Evolutionary conservation across 2,329 filamentous ascomycete species (phyloP).

Genomic region (Diplodia corticola): DNA sequence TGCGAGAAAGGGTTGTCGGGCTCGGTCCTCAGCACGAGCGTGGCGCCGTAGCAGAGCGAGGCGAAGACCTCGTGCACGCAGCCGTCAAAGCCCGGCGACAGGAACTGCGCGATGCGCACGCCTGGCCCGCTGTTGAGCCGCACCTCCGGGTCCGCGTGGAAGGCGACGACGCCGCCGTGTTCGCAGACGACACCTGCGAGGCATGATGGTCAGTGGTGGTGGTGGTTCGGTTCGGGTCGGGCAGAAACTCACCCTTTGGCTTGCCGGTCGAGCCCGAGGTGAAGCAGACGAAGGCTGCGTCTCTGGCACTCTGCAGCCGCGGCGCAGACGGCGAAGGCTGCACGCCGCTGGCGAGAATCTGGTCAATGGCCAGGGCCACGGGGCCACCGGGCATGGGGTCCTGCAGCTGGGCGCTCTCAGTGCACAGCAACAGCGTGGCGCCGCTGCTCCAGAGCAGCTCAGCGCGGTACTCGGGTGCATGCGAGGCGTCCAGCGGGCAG

Average conservation of each 20-base stretch:
- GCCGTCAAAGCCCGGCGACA: slow-evolving; percentile 50
- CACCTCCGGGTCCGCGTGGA: slow-evolving; percentile 36
- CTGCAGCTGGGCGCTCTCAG: background rate
- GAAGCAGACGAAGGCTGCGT: slow-evolving; percentile 38
- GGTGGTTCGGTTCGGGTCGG: background rate
- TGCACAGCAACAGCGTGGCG: background rate
- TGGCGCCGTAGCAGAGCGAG: slow-evolving; percentile 43
- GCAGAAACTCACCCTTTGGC: slow-evolving; percentile 21
- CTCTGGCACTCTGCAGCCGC: background rate
- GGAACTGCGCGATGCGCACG: slow-evolving; percentile 40
- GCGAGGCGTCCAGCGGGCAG: background rate
- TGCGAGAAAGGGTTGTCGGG: slow-evolving; percentile 34
- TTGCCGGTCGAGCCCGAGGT: slow-evolving; percentile 23
- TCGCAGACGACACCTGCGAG: slow-evolving; percentile 41
- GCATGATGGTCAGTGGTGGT: slow-evolving; percentile 31
- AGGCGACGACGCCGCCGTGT: slow-evolving; percentile 41
- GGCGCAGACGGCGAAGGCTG: background rate
- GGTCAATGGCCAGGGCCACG: background rate
- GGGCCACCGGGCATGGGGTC: background rate
- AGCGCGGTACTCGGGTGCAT: background rate
- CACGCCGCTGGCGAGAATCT: background rate
- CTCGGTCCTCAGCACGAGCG: slow-evolving; percentile 36
- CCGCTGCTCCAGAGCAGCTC: background rate
- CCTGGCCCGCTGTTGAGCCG: slow-evolving; percentile 40
- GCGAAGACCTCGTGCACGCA: slow-evolving; percentile 47